These are phyloP conservation scores for Deuterostichococcus epilithicus DNA, from an alignment of 139 green algal species.

Conservation along the genomic window DNA sequence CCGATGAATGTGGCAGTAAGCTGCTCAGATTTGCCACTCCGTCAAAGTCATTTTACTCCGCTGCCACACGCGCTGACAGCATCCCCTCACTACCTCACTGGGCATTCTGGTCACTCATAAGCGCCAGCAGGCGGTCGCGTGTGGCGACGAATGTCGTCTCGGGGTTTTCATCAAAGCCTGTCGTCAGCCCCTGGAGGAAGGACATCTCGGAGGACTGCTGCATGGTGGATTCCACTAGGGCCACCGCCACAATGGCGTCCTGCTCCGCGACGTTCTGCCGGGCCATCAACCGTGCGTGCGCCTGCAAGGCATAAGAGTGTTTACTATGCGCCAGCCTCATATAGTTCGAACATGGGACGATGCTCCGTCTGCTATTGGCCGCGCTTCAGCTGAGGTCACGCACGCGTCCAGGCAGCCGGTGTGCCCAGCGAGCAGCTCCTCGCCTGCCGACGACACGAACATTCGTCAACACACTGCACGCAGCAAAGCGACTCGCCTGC, in stretches of 20 bases:
- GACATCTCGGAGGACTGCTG: neutral
- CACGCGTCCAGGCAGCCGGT: neutral
- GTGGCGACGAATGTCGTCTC: slow-evolving; percentile 14
- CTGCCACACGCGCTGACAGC: too few relatives aligned
- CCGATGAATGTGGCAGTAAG: too few relatives aligned
- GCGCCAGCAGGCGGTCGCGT: neutral
- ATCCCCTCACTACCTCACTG: too few relatives aligned
- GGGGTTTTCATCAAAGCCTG: slow-evolving; percentile 25
- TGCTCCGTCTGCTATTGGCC: neutral
- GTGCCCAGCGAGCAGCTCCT: neutral
- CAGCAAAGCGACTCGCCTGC: slow-evolving; percentile 39
- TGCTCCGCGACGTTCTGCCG: slow-evolving; percentile 37
- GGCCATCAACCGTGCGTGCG: slow-evolving; percentile 76
- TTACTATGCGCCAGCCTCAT: neutral
- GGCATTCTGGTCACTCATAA: neutral
- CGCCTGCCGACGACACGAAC: neutral
- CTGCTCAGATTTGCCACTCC: too few relatives aligned
- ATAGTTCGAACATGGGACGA: neutral
- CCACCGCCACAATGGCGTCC: slow-evolving; percentile 62
- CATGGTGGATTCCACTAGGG: slow-evolving; percentile 41
- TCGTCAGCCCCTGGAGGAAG: slow-evolving; percentile 2
- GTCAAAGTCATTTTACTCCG: too few relatives aligned
- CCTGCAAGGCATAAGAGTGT: slow-evolving; percentile 23
- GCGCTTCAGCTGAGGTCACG: neutral
- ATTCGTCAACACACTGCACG: neutral